Evolutionary conservation across 441 rosid genomes (phyloP), one percentile per base, ranked within the genome.

Genomic region (Bocquillonia castaneifolia): DNA sequence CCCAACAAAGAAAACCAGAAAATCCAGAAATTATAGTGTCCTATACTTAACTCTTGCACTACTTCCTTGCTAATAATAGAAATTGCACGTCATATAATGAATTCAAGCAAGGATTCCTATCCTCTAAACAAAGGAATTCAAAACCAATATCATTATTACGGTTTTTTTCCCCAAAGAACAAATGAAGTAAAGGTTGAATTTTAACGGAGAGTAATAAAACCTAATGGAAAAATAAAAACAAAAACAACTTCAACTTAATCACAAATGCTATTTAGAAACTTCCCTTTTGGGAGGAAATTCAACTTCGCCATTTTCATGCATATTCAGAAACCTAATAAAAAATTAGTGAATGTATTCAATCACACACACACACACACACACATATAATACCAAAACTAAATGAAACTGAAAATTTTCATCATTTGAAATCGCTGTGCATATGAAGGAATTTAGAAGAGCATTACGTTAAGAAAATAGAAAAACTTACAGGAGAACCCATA

Each of bases 401-500:
- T 40, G 23, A 39, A 23, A 40, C 14, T 60, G 13, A 60, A 60
- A 40, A 28, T 13, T 62, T 23, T 61, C 0, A 42, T 42, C 23
- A 42, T 26, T 25, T 44, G 10, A 17, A 44, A 44, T 25, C 36
- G 20, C 8, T 10, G 8, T 17, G n/a, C 62, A 48, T 44, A 1
- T 37, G 28, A 10, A 22, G 6, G 17, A 15, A 44, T 17, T 1
- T 44, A 18, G 39, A 72, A 62, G 20, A 31, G 34, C 32, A 40
- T 18, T 12, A 64, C 9, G 54, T 15, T 7, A 14, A 37, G 51
- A 26, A 36, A 14, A 51, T 2, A 26, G 32, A 34, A 67, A 54
- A 63, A 63, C 79, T 67, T 82, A 80, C 77, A 37, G 50, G 48
- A 28, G 76, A 64, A 67, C 71, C 82, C 81, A 75, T 75, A 50